A percentile compares a stretch with the other conserved stretches of the same genome.
Evolutionary conservation across 306 rosid species (phyloP).

Genomic region (Vigna hirtella): DNA sequence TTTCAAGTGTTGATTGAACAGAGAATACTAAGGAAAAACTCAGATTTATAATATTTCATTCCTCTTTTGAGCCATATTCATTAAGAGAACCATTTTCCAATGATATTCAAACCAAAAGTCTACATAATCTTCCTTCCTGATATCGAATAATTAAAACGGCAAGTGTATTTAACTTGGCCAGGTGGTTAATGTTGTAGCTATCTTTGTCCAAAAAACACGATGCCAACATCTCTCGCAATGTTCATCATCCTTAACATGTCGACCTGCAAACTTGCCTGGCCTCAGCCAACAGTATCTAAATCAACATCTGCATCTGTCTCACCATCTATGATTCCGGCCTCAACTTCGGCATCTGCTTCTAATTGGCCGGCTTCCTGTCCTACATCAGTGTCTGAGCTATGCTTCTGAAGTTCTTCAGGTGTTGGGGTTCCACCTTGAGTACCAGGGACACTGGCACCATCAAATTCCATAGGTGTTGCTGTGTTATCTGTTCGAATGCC

Average conservation of each 20-base stretch:
- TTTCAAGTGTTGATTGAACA: constrained; percentile 4
- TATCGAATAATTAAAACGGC: not conserved
- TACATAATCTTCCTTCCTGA: constrained; percentile 6
- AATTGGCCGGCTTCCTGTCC: constrained; percentile 87
- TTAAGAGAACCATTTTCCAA: not conserved
- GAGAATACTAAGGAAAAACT: not conserved
- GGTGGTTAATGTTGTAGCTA: constrained; percentile 24
- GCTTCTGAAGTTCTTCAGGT: constrained; percentile 81
- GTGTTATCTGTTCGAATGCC: constrained; percentile 64
- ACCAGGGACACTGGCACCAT: constrained; percentile 54
- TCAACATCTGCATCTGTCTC: constrained; percentile 81
- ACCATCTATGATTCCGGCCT: constrained; percentile 83
- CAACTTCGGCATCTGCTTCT: constrained; percentile 86
- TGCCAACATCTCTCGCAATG: constrained; percentile 28
- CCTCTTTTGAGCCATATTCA: constrained; percentile 1
- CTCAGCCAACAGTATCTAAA: constrained; percentile 64
- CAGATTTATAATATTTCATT: constrained; percentile 16
- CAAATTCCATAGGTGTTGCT: constrained; percentile 67
- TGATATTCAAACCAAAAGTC: not conserved
- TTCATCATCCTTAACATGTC: constrained; percentile 12
- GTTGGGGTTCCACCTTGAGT: constrained; percentile 68
- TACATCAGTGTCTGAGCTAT: constrained; percentile 74
- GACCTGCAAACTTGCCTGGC: constrained; percentile 27
- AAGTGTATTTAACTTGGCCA: not conserved
- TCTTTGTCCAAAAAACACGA: constrained; percentile 12